Evolutionary conservation across 2,329 filamentous ascomycete genomes (phyloP).

Genomic region (Xylariaceae sp.): DNA sequence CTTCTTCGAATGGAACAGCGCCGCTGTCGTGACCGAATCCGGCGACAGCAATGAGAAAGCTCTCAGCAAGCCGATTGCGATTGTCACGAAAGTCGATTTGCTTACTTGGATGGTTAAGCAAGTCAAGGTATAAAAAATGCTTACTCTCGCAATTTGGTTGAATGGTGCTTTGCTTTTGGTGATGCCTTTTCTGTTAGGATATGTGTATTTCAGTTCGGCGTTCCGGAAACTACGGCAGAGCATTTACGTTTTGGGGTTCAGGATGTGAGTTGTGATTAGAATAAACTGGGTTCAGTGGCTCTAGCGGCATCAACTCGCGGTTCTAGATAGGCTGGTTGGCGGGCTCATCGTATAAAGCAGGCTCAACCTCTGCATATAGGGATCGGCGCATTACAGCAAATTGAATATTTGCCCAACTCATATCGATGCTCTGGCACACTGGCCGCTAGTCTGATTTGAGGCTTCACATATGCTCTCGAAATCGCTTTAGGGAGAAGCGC

Average conservation of each 20-base stretch:
- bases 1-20: slow-evolving; percentile 98
- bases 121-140: slow-evolving; percentile 46
- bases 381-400: slow-evolving; percentile 7
- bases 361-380: slow-evolving; percentile 45
- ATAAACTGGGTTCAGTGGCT: slow-evolving; percentile 5
- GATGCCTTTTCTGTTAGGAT: background rate
- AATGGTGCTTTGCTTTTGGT: background rate
- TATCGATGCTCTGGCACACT: background rate
- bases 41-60: slow-evolving; percentile 56
- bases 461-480: background rate
- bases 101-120: slow-evolving; percentile 87
- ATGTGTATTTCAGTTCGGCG: slow-evolving; percentile 3
- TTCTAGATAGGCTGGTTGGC: slow-evolving; percentile 21
- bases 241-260: slow-evolving; percentile 17
- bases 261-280: slow-evolving; percentile 4
- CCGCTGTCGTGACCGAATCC: slow-evolving; percentile 89
- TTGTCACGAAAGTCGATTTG: slow-evolving; percentile 96
- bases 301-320: slow-evolving; percentile 32
- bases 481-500: background rate
- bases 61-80: slow-evolving; percentile 79
- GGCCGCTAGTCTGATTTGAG: background rate
- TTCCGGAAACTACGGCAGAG: slow-evolving; percentile 7
- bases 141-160: background rate
- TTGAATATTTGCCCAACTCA: slow-evolving; percentile 5
- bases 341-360: slow-evolving; percentile 22